phyloP scores from a whole-genome alignment of 2,329 filamentous ascomycete genomes.

The Pyrenophora teres region DNA sequence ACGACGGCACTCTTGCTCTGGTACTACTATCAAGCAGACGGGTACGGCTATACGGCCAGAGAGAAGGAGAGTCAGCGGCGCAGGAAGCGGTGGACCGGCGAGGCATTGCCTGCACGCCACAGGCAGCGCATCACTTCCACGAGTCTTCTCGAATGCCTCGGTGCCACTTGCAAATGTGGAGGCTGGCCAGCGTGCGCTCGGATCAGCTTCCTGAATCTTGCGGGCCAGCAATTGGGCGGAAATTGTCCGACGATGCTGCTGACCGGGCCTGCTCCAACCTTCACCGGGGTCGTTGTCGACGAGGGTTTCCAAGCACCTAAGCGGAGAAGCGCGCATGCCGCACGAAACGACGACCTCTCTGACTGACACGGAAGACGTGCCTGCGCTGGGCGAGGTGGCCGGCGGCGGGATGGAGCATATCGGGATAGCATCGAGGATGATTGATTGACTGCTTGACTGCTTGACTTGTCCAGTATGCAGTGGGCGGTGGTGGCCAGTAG shows the following conservation, averaged over 20 bases:
- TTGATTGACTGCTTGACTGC: too few species aligned
- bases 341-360: constrained; percentile 18
- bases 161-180: constrained; percentile 21
- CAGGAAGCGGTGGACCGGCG: not conserved
- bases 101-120: constrained; percentile 16
- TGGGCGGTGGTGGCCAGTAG: too few species aligned
- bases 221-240: constrained; percentile 28
- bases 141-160: constrained; percentile 39
- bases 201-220: constrained; percentile 23
- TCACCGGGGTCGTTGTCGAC: constrained; percentile 2
- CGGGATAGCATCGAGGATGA: too few species aligned
- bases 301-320: not conserved
- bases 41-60: too few species aligned
- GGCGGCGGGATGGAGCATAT: too few species aligned
- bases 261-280: constrained; percentile 11
- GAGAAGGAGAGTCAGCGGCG: not conserved
- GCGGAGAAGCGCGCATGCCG: constrained; percentile 31
- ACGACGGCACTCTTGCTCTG: not conserved
- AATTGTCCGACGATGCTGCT: constrained; percentile 32
- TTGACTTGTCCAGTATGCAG: too few species aligned
- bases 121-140: constrained; percentile 39
- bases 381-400: too few species aligned
- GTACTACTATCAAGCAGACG: not conserved
- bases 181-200: constrained; percentile 19
- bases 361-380: not conserved